A percentile compares a stretch with the other conserved stretches of the same genome.
Conservation (phyloP, 495 filamentous ascomycete genomes). For the Filosporella fistucella region DNA sequence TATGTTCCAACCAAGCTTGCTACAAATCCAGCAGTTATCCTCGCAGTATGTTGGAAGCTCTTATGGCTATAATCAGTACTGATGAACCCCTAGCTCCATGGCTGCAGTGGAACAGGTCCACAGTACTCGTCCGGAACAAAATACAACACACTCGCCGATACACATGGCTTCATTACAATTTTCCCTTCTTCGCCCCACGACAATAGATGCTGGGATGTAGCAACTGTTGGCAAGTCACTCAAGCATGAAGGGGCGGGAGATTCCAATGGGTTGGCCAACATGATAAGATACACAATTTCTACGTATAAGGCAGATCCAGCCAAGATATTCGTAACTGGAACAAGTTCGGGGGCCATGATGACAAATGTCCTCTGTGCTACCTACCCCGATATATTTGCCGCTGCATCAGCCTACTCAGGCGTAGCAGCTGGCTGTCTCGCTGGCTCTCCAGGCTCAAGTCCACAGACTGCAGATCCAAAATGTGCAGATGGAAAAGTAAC, state of each 20-base stretch:
- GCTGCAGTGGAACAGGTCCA: too few relatives aligned
- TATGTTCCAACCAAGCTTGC: conserved; percentile 33
- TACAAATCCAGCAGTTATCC: conserved; percentile 32
- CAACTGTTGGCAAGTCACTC: conserved; percentile 43
- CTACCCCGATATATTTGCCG: conserved; percentile 37
- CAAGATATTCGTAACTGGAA: conserved; percentile 41
- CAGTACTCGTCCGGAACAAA: too few relatives aligned
- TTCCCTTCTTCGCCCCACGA: conserved; percentile 41
- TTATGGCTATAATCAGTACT: conserved; percentile 8
- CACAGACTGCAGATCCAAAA: conserved; percentile 38
- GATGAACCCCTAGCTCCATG: conserved; percentile 26
- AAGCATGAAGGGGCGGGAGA: conserved; percentile 54
- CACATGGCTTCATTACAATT: conserved; percentile 51
- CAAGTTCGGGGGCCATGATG: conserved; percentile 48
- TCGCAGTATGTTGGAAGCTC: conserved; percentile 29
- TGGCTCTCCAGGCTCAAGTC: conserved; percentile 26
- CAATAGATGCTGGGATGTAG: conserved; percentile 61
- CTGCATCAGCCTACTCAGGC: conserved; percentile 49
- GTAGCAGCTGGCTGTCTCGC: conserved; percentile 54
- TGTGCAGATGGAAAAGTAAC: conserved; percentile 38
- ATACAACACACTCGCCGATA: too few relatives aligned
- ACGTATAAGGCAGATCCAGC: conserved; percentile 37
- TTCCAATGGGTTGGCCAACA: conserved; percentile 53
- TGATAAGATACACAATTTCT: conserved; percentile 42
- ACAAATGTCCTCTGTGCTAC: conserved; percentile 33